These are phyloP conservation scores for Arthroderma sp. DNA, from an alignment of 2,329 filamentous ascomycete species.

Conservation along the genomic window DNA sequence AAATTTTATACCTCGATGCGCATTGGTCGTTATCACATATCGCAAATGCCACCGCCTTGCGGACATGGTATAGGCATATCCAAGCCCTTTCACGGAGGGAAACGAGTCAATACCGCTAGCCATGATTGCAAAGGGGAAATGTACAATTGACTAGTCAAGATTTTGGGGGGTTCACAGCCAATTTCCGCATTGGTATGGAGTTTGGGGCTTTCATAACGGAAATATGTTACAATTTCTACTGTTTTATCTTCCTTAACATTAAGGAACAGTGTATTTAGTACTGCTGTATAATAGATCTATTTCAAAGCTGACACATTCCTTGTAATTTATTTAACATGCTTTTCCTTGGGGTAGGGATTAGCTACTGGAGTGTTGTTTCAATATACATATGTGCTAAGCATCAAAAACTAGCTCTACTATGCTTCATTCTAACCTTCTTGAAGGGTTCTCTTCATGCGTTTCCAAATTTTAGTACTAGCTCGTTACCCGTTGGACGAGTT, in stretches of 20 bases:
- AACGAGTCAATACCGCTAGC: neutral
- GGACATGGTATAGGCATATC: neutral
- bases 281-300: constrained; percentile 1
- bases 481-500: constrained; percentile 45
- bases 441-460: constrained; percentile 12
- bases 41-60: neutral
- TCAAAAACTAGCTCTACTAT: neutral
- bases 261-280: neutral
- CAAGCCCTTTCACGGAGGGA: neutral
- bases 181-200: constrained; percentile 4
- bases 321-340: neutral
- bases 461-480: constrained; percentile 47
- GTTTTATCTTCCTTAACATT: neutral
- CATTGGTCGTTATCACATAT: neutral
- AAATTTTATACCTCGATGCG: neutral
- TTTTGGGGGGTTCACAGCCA: neutral
- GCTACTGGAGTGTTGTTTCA: neutral
- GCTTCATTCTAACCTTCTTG: neutral
- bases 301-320: neutral
- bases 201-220: constrained; percentile 2
- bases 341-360: neutral
- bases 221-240: neutral
- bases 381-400: neutral
- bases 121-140: neutral
- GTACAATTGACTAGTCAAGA: neutral